These are phyloP conservation scores for Globisporangium barbulae DNA, from an alignment of 352 stramenopile genomes.

Conservation along the genomic window DNA sequence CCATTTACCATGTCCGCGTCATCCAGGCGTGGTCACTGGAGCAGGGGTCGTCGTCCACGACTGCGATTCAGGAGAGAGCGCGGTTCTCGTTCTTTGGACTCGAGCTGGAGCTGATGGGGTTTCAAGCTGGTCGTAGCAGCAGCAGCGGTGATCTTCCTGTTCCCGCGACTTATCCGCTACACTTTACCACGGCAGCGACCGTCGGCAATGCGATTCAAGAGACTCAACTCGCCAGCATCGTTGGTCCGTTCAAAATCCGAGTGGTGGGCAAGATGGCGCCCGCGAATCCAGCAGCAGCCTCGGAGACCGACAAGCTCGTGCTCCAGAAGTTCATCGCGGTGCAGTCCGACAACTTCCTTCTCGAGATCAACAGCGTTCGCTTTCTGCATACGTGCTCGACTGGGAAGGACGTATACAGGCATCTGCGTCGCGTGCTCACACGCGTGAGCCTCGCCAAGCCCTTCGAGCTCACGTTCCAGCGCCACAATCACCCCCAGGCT, in stretches of 20 bases:
- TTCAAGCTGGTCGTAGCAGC: not conserved
- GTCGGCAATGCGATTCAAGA: not conserved
- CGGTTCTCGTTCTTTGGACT: conserved; percentile 39
- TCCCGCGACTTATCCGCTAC: not conserved
- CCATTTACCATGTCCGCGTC: conserved; percentile 36
- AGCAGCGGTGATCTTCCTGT: not conserved
- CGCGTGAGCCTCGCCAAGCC: conserved; percentile 35
- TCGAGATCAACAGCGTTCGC: conserved; percentile 46
- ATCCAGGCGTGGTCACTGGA: conserved; percentile 24
- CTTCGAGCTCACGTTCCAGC: conserved; percentile 46
- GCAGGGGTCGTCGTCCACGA: not conserved
- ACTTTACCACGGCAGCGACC: not conserved
- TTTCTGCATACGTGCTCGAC: conserved; percentile 27
- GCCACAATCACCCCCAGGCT: conserved; percentile 51
- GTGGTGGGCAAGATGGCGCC: conserved; percentile 26
- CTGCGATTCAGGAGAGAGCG: not conserved
- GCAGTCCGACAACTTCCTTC: conserved; percentile 37
- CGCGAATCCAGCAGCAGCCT: not conserved
- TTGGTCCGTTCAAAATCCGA: conserved; percentile 30
- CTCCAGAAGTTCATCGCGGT: conserved; percentile 37
- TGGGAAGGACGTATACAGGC: conserved; percentile 28
- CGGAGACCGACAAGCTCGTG: conserved; percentile 21
- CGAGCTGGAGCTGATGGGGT: conserved; percentile 37
- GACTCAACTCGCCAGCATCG: conserved; percentile 17
- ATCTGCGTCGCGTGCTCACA: conserved; percentile 27